A percentile compares a stretch with the other conserved stretches of the same genome.
Conservation (phyloP, 164 flowering plant species). For the Tetracentron sinense region DNA sequence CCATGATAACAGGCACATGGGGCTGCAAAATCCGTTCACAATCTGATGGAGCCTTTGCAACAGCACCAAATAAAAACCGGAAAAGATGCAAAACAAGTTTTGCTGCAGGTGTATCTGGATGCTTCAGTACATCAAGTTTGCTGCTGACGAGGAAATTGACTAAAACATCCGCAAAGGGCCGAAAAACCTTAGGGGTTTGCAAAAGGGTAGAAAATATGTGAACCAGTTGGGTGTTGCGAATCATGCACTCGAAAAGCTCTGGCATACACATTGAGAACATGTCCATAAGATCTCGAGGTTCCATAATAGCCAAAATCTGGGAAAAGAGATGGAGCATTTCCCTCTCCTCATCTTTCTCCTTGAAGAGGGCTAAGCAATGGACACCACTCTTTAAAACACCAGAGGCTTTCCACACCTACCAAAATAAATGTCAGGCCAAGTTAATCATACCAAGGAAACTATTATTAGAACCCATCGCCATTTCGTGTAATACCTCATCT, state of each 20-base stretch:
- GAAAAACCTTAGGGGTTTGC: slow-evolving; percentile 73
- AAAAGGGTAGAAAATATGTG: slow-evolving; percentile 83
- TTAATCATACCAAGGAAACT: too few relatives aligned
- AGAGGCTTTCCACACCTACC: slow-evolving; percentile 92
- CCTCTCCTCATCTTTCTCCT: slow-evolving; percentile 92
- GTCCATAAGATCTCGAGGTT: slow-evolving; percentile 99
- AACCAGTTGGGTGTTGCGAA: slow-evolving; percentile 74
- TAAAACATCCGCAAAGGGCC: slow-evolving; percentile 92
- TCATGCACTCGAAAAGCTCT: slow-evolving; percentile 97
- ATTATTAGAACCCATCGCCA: slow-evolving; percentile 1
- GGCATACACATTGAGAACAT: slow-evolving; percentile 98
- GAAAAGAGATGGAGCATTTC: slow-evolving; percentile 85
- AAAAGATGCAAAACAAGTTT: slow-evolving; percentile 93
- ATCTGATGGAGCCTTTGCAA: slow-evolving; percentile 82
- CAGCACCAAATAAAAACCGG: slow-evolving; percentile 80
- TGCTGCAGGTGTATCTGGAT: slow-evolving; percentile 83
- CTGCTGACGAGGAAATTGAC: slow-evolving; percentile 89
- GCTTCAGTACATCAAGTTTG: slow-evolving; percentile 88
- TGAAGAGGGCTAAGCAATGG: slow-evolving; percentile 89
- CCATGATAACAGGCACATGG: slow-evolving; percentile 91
- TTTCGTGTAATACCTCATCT: slow-evolving; percentile 69
- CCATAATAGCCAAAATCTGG: slow-evolving; percentile 85
- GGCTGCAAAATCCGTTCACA: slow-evolving; percentile 94
- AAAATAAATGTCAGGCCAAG: slow-evolving; percentile 15
- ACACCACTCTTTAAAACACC: slow-evolving; percentile 93